Percentiles rank a stretch among this genome's conserved stretches.
Evolutionary conservation across 306 rosid species (phyloP).

Genomic region (Quercus suber): DNA sequence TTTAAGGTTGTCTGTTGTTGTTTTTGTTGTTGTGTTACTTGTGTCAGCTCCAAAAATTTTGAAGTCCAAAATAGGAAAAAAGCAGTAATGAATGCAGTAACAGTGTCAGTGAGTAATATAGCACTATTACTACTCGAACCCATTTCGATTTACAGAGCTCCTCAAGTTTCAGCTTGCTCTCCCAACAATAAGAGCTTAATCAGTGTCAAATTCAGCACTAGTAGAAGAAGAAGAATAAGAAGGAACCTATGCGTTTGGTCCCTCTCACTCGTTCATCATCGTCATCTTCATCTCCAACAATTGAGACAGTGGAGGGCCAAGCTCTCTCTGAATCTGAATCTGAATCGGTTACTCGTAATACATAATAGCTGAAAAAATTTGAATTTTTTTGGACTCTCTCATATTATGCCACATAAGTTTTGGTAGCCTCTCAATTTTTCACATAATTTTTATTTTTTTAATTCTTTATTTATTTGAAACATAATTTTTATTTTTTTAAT

Average conservation of each 20-base stretch:
- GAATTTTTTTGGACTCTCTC: no score
- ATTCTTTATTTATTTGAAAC: no score
- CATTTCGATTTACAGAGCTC: not conserved
- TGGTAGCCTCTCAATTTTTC: no score
- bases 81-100: not conserved
- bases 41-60: no score
- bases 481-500: no score
- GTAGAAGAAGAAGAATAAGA: not conserved
- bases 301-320: constrained; percentile 50
- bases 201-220: not conserved
- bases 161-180: not conserved
- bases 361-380: no score
- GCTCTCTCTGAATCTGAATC: constrained; percentile 27
- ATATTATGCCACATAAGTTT: no score
- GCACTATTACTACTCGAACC: not conserved
- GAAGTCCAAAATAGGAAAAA: not conserved
- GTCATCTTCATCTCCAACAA: constrained; percentile 31
- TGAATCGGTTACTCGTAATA: constrained; percentile 48
- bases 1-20: no score
- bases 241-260: constrained; percentile 39
- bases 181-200: not conserved
- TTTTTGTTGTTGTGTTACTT: no score
- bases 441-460: no score
- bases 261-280: not conserved
- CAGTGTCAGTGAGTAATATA: not conserved